These are phyloP conservation scores for Xanthoconium separans DNA, from an alignment of 1,284 basidiomycete species.

Conservation along the genomic window DNA sequence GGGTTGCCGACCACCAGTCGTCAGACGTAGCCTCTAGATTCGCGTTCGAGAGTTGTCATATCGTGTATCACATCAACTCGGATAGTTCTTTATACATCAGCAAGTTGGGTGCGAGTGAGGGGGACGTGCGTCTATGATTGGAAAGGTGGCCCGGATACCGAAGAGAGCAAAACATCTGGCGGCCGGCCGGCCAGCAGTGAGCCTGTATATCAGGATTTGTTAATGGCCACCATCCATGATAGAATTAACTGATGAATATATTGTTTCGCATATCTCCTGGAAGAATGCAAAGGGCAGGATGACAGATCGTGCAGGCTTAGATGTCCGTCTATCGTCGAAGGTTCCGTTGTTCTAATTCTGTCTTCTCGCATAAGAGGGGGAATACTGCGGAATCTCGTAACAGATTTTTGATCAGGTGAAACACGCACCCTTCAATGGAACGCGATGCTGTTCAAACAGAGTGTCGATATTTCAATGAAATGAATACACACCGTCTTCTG, in stretches of 20 bases:
- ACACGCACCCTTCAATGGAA: neutral
- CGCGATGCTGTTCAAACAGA: neutral
- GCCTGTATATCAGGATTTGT: neutral
- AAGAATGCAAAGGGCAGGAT: too few species aligned
- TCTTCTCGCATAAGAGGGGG: neutral
- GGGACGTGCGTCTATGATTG: neutral
- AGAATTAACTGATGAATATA: too few species aligned
- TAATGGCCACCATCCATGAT: neutral
- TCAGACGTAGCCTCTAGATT: neutral
- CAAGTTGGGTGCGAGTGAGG: neutral
- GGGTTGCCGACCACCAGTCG: neutral
- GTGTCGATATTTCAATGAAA: neutral
- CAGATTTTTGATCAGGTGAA: neutral
- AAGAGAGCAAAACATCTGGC: neutral
- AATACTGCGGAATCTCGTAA: neutral
- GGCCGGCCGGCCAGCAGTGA: neutral
- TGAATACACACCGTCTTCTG: too few species aligned
- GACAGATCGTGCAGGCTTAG: too few species aligned
- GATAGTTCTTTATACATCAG: neutral
- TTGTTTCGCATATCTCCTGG: neutral
- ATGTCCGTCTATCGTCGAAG: too few species aligned
- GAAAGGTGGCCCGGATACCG: neutral
- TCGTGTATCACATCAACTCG: neutral
- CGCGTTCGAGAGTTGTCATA: too few species aligned
- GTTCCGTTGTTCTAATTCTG: too few species aligned